phyloP scores from a whole-genome alignment of 352 stramenopile species.

The Phytopythium chamaehyphon region DNA sequence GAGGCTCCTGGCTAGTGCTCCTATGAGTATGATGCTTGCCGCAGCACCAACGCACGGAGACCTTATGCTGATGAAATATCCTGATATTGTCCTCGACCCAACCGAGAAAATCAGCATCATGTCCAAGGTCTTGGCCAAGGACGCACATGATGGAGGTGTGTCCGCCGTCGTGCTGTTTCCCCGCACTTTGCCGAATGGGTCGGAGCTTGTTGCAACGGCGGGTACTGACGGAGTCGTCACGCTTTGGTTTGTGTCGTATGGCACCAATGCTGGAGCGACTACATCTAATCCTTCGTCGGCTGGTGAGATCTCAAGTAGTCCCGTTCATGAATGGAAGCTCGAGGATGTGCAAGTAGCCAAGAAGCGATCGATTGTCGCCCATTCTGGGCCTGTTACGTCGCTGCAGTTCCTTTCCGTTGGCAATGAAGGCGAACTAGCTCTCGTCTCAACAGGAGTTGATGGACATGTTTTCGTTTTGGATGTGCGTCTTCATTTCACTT shows the following conservation, averaged over 20 bases:
- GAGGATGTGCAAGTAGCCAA: constrained; percentile 65
- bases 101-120: constrained; percentile 42
- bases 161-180: constrained; percentile 42
- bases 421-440: constrained; percentile 25
- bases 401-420: constrained; percentile 38
- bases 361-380: constrained; percentile 58
- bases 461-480: constrained; percentile 68
- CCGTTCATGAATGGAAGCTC: constrained; percentile 26
- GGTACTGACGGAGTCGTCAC: constrained; percentile 59
- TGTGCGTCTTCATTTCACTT: constrained; percentile 34
- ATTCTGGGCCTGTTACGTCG: constrained; percentile 52
- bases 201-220: constrained; percentile 61
- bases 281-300: too few relatives aligned
- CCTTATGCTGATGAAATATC: constrained; percentile 51
- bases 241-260: constrained; percentile 59
- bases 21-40: constrained; percentile 48
- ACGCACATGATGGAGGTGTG: constrained; percentile 54
- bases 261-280: constrained; percentile 9
- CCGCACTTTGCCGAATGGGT: constrained; percentile 31
- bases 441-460: constrained; percentile 62
- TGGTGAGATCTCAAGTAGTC: neutral
- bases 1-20: constrained; percentile 39
- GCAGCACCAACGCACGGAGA: constrained; percentile 29
- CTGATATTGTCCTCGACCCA: constrained; percentile 42
- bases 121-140: constrained; percentile 46